phyloP scores from a whole-genome alignment of 179 eudicot genomes.

The Spinacia oleracea region DNA sequence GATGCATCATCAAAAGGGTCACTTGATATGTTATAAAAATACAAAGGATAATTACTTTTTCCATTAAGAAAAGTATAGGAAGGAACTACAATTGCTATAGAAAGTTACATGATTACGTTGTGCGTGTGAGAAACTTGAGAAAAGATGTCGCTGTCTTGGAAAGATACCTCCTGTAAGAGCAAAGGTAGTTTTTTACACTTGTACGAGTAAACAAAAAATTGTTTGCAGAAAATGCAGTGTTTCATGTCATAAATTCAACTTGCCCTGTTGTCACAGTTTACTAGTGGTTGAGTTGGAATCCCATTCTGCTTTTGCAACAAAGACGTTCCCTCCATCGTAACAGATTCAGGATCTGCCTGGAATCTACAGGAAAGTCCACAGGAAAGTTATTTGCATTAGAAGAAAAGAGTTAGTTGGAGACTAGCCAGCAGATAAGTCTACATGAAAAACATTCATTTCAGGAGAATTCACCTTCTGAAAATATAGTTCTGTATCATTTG shows the following conservation, averaged over 20 bases:
- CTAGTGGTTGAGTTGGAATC: slow-evolving; percentile 33
- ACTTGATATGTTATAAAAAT: background rate
- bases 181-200: background rate
- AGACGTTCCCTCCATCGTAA: slow-evolving; percentile 31
- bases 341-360: slow-evolving; percentile 36
- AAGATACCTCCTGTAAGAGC: slow-evolving; percentile 32
- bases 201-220: background rate
- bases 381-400: background rate
- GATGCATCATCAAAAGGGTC: background rate
- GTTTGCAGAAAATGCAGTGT: slow-evolving; percentile 8
- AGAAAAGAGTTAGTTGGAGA: background rate
- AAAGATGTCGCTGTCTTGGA: slow-evolving; percentile 32
- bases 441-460: background rate
- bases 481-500: too few relatives aligned
- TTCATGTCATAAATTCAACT: slow-evolving; percentile 26
- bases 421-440: background rate
- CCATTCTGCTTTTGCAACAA: slow-evolving; percentile 29
- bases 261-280: slow-evolving; percentile 56
- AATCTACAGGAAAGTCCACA: slow-evolving; percentile 38
- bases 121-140: slow-evolving; percentile 59
- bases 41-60: background rate
- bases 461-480: too few relatives aligned
- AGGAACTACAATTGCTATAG: slow-evolving; percentile 8
- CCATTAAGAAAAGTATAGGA: background rate
- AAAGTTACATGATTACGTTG: slow-evolving; percentile 53